Evolutionary conservation across 345 rosid species (phyloP), one percentile per base, ranked within the genome.

Genomic region (Clarkia xantiana): DNA sequence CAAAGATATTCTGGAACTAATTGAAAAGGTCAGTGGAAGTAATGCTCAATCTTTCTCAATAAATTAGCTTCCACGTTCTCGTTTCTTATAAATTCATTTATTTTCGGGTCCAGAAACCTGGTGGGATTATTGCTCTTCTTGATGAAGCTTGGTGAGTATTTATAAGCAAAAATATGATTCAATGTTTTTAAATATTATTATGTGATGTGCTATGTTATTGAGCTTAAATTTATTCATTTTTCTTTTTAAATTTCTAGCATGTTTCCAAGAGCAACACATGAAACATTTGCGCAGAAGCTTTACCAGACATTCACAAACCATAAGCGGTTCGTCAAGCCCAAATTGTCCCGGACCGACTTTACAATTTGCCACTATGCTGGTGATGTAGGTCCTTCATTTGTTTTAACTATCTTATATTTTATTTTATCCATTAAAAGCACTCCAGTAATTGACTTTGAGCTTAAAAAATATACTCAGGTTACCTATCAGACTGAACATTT

Each of bases 181-280:
- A 52, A 9, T 41, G 43, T 3, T 20, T 25, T 45, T 15, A 9
- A 43, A 22, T 14, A 29, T 7, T 29, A 29, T 29, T 3, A 20
- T 46, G 14, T 48, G 34, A 6, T 2, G 16, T 42, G 25, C 20
- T 17, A 47, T 39, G 40, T 23, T 19, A n/a, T 0, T 34, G 55
- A 29, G 36, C 36, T 29, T 29, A 29, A 29, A 29, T 29, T 29
- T 29, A 29, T 29, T 29, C 8, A 29, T 29, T 29, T 29, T 29
- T 29, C 14, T 13, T 57, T 52, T 71, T 58, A 44, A 9, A 61
- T 62, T 42, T 77, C 64, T 63, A 90, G 97, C 47, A 90, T 90
- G 97, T 90, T 90, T 57, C 97, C 95, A 10, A 80, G 95, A 77
- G 86, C 97, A 55, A 90, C 97, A n/a, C 87, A 86, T 58, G 97